These are phyloP conservation scores for Zygoascus bituminiphila DNA, from an alignment of 805 yeast species.

Conservation along the genomic window DNA sequence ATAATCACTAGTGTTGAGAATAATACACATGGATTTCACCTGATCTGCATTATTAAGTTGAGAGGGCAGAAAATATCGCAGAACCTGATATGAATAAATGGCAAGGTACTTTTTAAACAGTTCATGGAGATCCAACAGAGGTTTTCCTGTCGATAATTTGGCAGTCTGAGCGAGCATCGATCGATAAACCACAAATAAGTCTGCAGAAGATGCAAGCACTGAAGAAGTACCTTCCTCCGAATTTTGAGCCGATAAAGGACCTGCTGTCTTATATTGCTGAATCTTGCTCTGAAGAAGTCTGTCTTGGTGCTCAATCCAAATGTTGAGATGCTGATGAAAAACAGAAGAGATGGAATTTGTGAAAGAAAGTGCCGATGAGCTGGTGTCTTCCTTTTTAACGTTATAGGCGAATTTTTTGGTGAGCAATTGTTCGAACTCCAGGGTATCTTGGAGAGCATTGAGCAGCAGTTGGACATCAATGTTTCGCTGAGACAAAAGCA, in stretches of 20 bases:
- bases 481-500: slow-evolving; percentile 32
- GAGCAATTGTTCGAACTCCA: slow-evolving; percentile 74
- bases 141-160: slow-evolving; percentile 41
- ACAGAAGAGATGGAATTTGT: slow-evolving; percentile 46
- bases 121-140: slow-evolving; percentile 39
- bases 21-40: slow-evolving; percentile 55
- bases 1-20: slow-evolving; percentile 85
- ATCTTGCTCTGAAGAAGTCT: slow-evolving; percentile 51
- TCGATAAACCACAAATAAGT: slow-evolving; percentile 70
- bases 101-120: slow-evolving; percentile 60
- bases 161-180: slow-evolving; percentile 63
- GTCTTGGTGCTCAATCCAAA: slow-evolving; percentile 87
- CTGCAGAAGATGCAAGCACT: slow-evolving; percentile 81
- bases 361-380: slow-evolving; percentile 17
- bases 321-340: slow-evolving; percentile 75
- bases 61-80: slow-evolving; percentile 42
- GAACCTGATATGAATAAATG: slow-evolving; percentile 46
- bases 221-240: slow-evolving; percentile 38
- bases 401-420: slow-evolving; percentile 43
- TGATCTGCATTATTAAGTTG: slow-evolving; percentile 46
- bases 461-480: slow-evolving; percentile 59
- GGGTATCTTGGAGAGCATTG: slow-evolving; percentile 60
- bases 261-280: slow-evolving; percentile 43
- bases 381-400: slow-evolving; percentile 3
- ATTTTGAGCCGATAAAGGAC: slow-evolving; percentile 33